Percentiles rank a stretch among this genome's conserved stretches.
phyloP scores from a whole-genome alignment of 176 grass and related monocot species.

The Juncus effusus region DNA sequence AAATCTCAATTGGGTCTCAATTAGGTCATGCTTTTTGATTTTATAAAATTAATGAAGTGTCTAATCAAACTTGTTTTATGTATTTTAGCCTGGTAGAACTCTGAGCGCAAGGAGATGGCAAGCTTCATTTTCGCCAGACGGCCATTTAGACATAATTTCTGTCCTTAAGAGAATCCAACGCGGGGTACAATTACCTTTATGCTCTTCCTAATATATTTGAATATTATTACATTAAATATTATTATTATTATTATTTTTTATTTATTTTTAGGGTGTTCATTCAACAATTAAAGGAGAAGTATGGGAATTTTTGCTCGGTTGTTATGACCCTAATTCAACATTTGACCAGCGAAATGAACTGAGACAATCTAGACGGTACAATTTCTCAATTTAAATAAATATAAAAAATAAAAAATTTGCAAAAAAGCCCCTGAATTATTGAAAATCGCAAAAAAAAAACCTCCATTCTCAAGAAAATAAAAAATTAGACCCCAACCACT shows the following conservation, averaged over 20 bases:
- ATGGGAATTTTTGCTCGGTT: conserved; percentile 95
- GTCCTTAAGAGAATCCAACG: conserved; percentile 73
- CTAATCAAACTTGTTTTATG: not conserved
- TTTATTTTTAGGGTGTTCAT: conserved; percentile 64
- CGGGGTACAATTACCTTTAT: conserved; percentile 47
- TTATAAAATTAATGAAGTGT: no score
- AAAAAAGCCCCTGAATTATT: no score
- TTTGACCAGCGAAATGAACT: conserved; percentile 63
- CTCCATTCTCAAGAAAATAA: no score
- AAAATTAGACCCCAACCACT: no score
- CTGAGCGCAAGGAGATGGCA: conserved; percentile 84
- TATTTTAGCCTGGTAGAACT: conserved; percentile 71
- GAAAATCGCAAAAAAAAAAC: no score
- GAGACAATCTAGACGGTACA: conserved; percentile 69
- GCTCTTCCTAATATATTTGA: not conserved
- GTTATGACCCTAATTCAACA: conserved; percentile 88
- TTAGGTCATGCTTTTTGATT: no score
- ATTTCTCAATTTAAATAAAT: not conserved
- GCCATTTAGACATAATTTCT: conserved; percentile 55
- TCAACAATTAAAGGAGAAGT: conserved; percentile 88
- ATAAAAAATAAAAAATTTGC: no score
- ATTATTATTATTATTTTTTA: conserved; percentile 26
- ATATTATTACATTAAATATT: not conserved
- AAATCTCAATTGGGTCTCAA: no score
- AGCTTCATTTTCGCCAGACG: conserved; percentile 73